Conservation (phyloP, 495 filamentous ascomycete genomes). For the Poronia punctata region DNA sequence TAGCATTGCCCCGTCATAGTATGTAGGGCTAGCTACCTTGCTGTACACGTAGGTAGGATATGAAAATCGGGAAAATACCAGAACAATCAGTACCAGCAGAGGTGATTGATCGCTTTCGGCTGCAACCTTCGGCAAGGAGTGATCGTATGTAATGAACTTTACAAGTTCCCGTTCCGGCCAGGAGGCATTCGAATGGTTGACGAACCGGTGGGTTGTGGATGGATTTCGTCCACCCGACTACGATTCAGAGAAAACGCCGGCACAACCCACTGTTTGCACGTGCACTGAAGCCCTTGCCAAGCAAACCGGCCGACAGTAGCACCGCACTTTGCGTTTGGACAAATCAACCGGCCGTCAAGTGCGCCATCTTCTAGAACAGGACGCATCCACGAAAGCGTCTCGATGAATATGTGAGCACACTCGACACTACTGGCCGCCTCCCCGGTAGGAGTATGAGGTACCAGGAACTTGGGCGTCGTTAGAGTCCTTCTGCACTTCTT, state of each 20-base stretch:
- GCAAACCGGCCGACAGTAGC: constrained; percentile 85
- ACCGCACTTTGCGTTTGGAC: constrained; percentile 67
- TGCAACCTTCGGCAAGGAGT: neutral
- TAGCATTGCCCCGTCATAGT: neutral
- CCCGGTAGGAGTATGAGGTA: constrained; percentile 27
- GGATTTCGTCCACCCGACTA: constrained; percentile 72
- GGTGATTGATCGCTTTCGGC: neutral
- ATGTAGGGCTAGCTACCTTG: no score
- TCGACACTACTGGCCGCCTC: constrained; percentile 6
- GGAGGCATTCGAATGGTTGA: constrained; percentile 23
- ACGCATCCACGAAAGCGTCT: constrained; percentile 91
- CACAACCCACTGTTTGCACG: constrained; percentile 80
- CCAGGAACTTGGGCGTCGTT: constrained; percentile 34
- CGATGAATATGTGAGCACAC: constrained; percentile 83
- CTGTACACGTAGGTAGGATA: no score
- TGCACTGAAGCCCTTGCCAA: constrained; percentile 93
- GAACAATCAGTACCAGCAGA: no score
- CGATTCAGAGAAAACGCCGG: constrained; percentile 83
- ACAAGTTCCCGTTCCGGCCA: constrained; percentile 22
- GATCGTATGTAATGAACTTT: neutral
- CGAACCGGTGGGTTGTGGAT: constrained; percentile 7
- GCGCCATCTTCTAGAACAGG: constrained; percentile 67
- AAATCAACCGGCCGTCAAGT: constrained; percentile 74
- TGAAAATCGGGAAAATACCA: no score
- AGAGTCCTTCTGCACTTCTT: constrained; percentile 57